Evolutionary conservation across 805 yeast genomes (phyloP).

Genomic region (Saccharomyces cerevisiae): DNA sequence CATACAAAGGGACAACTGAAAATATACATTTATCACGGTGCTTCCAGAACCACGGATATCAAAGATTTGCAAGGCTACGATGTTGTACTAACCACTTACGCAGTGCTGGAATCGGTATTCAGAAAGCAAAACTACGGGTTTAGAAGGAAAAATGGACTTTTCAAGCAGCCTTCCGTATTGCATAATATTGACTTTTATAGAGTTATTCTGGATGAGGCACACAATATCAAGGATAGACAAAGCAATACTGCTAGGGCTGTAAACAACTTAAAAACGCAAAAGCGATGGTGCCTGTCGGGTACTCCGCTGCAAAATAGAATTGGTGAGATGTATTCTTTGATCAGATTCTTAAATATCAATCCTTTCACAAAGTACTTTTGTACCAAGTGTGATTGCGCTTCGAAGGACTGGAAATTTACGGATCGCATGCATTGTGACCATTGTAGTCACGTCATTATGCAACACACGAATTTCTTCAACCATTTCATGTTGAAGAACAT

Average conservation of each 20-base stretch:
- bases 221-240: slow-evolving; percentile 90
- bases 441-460: slow-evolving; percentile 91
- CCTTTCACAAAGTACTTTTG: slow-evolving; percentile 90
- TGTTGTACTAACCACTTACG: slow-evolving; percentile 84
- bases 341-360: slow-evolving; percentile 70
- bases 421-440: slow-evolving; percentile 75
- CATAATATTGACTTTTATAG: slow-evolving; percentile 74
- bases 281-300: slow-evolving; percentile 89
- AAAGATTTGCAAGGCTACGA: slow-evolving; percentile 50
- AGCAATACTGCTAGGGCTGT: slow-evolving; percentile 93
- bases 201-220: slow-evolving; percentile 92
- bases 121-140: slow-evolving; percentile 81
- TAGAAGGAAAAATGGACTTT: slow-evolving; percentile 57
- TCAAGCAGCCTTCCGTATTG: slow-evolving; percentile 66
- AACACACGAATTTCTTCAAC: slow-evolving; percentile 90
- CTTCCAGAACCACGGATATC: slow-evolving; percentile 54
- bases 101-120: slow-evolving; percentile 80
- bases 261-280: slow-evolving; percentile 57
- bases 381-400: slow-evolving; percentile 82
- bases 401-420: slow-evolving; percentile 76
- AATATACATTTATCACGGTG: slow-evolving; percentile 78
- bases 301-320: slow-evolving; percentile 94
- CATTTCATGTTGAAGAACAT: slow-evolving; percentile 93
- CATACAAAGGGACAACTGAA: slow-evolving; percentile 69
- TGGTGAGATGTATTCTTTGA: slow-evolving; percentile 90